Evolutionary conservation across 257 asterid species (phyloP), one percentile per base, ranked within the genome.

Genomic region (Petunia secreta): DNA sequence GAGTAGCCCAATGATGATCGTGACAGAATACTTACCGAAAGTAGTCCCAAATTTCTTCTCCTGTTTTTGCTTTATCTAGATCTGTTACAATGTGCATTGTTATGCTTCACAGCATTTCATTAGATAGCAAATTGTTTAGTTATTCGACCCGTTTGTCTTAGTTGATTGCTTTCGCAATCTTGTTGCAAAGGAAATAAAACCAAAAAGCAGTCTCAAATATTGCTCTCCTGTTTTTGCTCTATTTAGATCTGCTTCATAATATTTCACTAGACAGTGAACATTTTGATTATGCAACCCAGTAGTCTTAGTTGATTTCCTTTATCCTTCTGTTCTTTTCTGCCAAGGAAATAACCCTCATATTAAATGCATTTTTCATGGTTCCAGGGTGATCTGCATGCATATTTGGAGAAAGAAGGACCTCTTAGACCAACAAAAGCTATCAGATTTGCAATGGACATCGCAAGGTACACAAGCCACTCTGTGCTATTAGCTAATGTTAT

Each of bases 1-100:
- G 83, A 92, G 90, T 86, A 92, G 92, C 88, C 99, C 99, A 11
- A 95, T 95, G 99, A 93, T 95, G 99, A 95, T 95, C 84, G 99
- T 95, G 82, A 95, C 95, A 5, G 99, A 95, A 84, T 95, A 93
- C 89, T 87, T 95, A 63, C 97, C 98, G 8, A 93, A 93, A 97
- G 99, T 95, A 82, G 71, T 82, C 55, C 63, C 81, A 11, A 53
- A 54, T 69, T 34, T 64, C 74, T 15, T 58, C 80, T 74, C 58
- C 50, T 50, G 7, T 73, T 50, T 73, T 73, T 73, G 25, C 46
- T 73, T 36, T 36, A 13, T 73, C 1, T 50, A 34, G 6, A 73
- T 14, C 4, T 10, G 11, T 71, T 69, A 40, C 34, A 25, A 6
- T 50, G 43, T 46, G 43, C 8, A 69, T 69, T 58, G 59, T 46